Base-by-base conservation (phyloP, 2,329 filamentous ascomycete genomes). In the Karstenula rhodostoma region DNA sequence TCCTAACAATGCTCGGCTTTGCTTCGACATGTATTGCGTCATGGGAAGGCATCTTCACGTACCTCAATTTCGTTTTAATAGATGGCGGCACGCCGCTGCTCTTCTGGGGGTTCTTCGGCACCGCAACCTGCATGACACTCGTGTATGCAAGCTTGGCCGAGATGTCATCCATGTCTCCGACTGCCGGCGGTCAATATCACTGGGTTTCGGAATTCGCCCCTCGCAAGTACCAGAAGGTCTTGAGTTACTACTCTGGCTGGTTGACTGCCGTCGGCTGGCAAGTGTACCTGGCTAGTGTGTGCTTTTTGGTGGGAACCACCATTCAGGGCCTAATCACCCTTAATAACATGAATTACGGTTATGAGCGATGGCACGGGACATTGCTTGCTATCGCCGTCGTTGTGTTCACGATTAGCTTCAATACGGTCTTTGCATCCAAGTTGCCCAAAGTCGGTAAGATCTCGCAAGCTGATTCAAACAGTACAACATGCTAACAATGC, bases 331-430 rank as follows among this genome's bases (percentile, higher is more conserved):
- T 75, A 0, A 62, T 69, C 37, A 65, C 68, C 2, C 65, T 84
- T 25, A 81, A 79, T 56, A 77, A 79, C 32, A 73, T 76, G 0
- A 62, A 69, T 3, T 84, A 83, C 57, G 62, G 63, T 0, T 71
- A 73, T 0, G 65, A 77, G 10, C 69, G 70, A 43, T 84, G 81
- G 81, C 81, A 86, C n/a, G 65, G 76, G 1, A 85, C 82, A 0
- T 71, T 85, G 1, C 68, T 85, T 4, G 78, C 79, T 57, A 82
- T 79, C 63, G 81, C 79, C 1, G 66, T 81, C 40, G 71, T 75
- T n/a, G 23, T 74, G 1, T 62, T 80, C 35, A 70, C 75, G 2
- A 65, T 78, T 5, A 61, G 70, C 2, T 72, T 80, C 56, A 85
- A 85, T 61, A 78, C 52, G 12, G 42, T 79, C 6, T 74, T 80